phyloP scores from a whole-genome alignment of 148 eudicot genomes.

The Nepenthes mirabilis region DNA sequence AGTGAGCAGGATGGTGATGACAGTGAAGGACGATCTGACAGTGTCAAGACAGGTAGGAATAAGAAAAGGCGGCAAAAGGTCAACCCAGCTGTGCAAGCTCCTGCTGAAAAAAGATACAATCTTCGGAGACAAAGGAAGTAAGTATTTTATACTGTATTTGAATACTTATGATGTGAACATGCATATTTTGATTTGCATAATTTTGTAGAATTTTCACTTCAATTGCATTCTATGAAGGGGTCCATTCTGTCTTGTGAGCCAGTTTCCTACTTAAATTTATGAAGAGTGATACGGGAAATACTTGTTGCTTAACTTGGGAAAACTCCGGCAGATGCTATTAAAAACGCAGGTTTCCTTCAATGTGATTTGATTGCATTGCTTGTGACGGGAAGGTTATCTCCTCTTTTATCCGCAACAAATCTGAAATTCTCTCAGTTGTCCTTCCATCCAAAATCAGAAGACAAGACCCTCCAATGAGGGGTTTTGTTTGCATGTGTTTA shows the following conservation, averaged over 20 bases:
- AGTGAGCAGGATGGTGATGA: constrained; percentile 37
- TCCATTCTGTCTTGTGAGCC: background rate
- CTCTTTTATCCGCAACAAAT: no score
- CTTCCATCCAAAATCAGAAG: no score
- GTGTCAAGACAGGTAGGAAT: constrained; percentile 40
- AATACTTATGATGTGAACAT: background rate
- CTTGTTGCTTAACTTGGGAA: no score
- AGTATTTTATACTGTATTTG: constrained; percentile 11
- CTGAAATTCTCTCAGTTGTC: no score
- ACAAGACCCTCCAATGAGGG: no score
- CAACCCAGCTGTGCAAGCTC: constrained; percentile 29
- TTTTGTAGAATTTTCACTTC: background rate
- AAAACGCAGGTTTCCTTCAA: no score
- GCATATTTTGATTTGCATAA: constrained; percentile 2
- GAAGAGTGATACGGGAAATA: no score
- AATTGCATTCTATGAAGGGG: background rate
- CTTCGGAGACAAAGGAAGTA: constrained; percentile 68
- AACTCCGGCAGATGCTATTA: no score
- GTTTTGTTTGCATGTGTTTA: no score
- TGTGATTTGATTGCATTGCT: no score
- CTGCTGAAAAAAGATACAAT: constrained; percentile 57
- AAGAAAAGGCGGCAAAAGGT: constrained; percentile 54
- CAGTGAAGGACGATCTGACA: constrained; percentile 61
- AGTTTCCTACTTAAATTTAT: background rate
- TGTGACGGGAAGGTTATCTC: no score